These are phyloP conservation scores for Extremus antarcticus DNA, from an alignment of 495 filamentous ascomycete genomes.

Conservation along the genomic window DNA sequence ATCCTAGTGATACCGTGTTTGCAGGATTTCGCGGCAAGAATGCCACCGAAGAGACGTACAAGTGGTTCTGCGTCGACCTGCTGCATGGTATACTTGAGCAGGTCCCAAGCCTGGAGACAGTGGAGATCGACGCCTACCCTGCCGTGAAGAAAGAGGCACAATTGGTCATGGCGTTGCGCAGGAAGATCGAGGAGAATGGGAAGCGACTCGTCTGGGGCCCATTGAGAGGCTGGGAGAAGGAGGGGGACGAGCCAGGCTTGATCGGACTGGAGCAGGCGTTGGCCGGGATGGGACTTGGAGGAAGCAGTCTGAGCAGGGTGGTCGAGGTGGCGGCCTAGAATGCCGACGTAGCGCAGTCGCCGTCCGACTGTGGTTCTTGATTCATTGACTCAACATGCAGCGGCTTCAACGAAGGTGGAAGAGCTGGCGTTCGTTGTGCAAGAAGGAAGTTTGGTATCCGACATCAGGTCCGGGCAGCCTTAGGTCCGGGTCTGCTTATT, in stretches of 20 bases:
- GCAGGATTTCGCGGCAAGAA: conserved; percentile 54
- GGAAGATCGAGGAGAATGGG: conserved; percentile 39
- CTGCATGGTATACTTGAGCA: conserved; percentile 46
- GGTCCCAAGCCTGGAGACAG: conserved; percentile 47
- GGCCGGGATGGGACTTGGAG: conserved; percentile 11
- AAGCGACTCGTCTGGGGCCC: conserved; percentile 59
- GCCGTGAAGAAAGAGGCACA: conserved; percentile 57
- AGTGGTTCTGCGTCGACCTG: conserved; percentile 53
- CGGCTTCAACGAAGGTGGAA: too few species aligned
- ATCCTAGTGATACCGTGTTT: conserved; percentile 58
- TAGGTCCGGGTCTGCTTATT: too few species aligned
- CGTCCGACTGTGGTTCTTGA: too few species aligned
- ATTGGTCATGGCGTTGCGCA: conserved; percentile 58
- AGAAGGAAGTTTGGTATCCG: too few species aligned
- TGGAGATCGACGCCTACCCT: conserved; percentile 67
- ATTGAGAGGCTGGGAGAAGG: conserved; percentile 51
- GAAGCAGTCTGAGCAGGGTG: background rate
- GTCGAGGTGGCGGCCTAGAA: background rate
- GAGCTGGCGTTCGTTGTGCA: too few species aligned
- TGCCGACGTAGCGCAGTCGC: too few species aligned
- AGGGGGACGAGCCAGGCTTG: conserved; percentile 10
- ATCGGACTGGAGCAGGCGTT: conserved; percentile 18
- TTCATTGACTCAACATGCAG: background rate
- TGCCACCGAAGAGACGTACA: conserved; percentile 56
- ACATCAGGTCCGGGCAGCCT: too few species aligned